These are phyloP conservation scores for Myxozyma neotropica DNA, from an alignment of 805 yeast species.

Conservation along the genomic window DNA sequence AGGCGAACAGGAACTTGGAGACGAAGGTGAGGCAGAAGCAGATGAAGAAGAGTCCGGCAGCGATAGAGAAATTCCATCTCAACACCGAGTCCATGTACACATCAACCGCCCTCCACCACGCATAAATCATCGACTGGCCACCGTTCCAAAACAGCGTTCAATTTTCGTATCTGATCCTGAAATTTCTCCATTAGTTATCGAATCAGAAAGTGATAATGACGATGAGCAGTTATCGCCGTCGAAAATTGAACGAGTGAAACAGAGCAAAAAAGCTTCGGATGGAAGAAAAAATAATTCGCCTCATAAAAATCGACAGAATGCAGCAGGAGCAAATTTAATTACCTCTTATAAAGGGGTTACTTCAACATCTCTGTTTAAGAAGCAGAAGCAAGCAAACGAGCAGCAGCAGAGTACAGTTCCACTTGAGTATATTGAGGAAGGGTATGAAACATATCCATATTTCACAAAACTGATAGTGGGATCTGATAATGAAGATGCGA, in stretches of 20 bases:
- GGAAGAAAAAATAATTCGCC: conserved; percentile 16
- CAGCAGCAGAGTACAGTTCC: not conserved
- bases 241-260: too few species aligned
- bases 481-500: not conserved
- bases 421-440: conserved; percentile 7
- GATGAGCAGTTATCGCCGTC: not conserved
- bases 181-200: not conserved
- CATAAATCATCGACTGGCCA: conserved; percentile 1
- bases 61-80: not conserved
- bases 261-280: not conserved
- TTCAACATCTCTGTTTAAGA: not conserved
- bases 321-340: not conserved
- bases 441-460: conserved; percentile 10
- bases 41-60: not conserved
- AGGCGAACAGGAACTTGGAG: not conserved
- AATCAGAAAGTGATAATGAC: conserved; percentile 3
- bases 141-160: conserved; percentile 8
- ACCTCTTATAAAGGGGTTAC: not conserved
- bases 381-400: not conserved
- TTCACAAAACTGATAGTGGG: not conserved
- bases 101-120: not conserved
- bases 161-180: conserved; percentile 1
- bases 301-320: conserved; percentile 11
- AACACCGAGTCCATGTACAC: not conserved
- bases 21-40: not conserved